These are phyloP conservation scores for Plasmodium falciparum DNA, from an alignment of 169 alveolate species.

Conservation along the genomic window DNA sequence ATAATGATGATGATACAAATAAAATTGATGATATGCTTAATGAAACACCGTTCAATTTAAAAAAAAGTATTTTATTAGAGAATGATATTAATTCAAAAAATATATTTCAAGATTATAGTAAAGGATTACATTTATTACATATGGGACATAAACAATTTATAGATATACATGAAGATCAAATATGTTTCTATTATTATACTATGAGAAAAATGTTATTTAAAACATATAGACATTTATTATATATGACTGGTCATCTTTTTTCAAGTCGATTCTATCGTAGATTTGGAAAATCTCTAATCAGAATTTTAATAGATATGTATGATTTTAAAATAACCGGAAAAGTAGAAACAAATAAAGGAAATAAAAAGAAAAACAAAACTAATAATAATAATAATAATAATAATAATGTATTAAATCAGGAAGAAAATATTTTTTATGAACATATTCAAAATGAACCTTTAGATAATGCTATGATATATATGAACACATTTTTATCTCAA, in stretches of 20 bases:
- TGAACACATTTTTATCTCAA: slow-evolving; percentile 73
- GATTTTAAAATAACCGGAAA: slow-evolving; percentile 23
- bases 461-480: slow-evolving; percentile 60
- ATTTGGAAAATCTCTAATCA: slow-evolving; percentile 62
- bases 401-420: slow-evolving; percentile 6
- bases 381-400: slow-evolving; percentile 1
- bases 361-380: slow-evolving; percentile 23
- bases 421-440: slow-evolving; percentile 56
- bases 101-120: slow-evolving; percentile 44
- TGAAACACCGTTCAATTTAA: not conserved
- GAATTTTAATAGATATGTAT: slow-evolving; percentile 40
- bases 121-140: slow-evolving; percentile 36
- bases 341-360: slow-evolving; percentile 29
- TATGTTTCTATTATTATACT: slow-evolving; percentile 52
- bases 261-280: slow-evolving; percentile 56
- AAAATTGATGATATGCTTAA: not conserved
- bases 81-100: slow-evolving; percentile 38
- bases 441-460: slow-evolving; percentile 53
- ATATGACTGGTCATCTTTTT: slow-evolving; percentile 40
- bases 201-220: slow-evolving; percentile 51
- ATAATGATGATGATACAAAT: not conserved
- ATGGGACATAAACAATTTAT: slow-evolving; percentile 66
- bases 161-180: slow-evolving; percentile 70
- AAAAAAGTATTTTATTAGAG: slow-evolving; percentile 31
- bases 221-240: slow-evolving; percentile 43